Evolutionary conservation across 208 protist genomes (phyloP).

Genomic region (Leishmania major): DNA sequence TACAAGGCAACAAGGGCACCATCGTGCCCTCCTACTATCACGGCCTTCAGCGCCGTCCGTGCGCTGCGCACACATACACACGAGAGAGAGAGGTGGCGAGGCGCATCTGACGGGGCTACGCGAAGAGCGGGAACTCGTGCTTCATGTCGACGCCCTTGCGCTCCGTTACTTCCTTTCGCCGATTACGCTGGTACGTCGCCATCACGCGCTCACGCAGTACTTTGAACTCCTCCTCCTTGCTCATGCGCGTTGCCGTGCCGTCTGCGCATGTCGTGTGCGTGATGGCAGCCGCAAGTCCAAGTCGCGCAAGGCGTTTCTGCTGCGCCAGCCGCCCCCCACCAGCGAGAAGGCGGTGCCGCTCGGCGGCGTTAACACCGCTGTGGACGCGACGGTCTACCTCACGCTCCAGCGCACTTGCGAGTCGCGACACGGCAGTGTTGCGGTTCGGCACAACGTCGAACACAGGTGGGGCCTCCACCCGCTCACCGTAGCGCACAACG

Average conservation of each 20-base stretch:
- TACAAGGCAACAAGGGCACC: not conserved
- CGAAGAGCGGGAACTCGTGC: conserved; percentile 76
- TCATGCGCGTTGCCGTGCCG: conserved; percentile 16
- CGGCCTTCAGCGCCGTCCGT: not conserved
- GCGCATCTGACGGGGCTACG: not conserved
- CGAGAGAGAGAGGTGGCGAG: not conserved
- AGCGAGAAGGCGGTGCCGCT: conserved; percentile 35
- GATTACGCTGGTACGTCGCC: conserved; percentile 77
- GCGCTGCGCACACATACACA: not conserved
- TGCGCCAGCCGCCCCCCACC: conserved; percentile 46
- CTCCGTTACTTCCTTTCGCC: conserved; percentile 41
- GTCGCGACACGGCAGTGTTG: conserved; percentile 65
- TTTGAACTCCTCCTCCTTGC: conserved; percentile 76
- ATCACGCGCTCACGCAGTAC: conserved; percentile 74
- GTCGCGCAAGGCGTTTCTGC: conserved; percentile 67
- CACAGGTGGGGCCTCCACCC: conserved; percentile 86
- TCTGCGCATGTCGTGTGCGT: conserved; percentile 26
- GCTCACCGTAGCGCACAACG: conserved; percentile 84
- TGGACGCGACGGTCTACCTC: not conserved
- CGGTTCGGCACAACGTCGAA: conserved; percentile 81
- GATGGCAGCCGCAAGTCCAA: conserved; percentile 57
- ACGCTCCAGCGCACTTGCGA: conserved; percentile 52
- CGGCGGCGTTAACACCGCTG: not conserved
- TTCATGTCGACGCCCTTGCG: conserved; percentile 78
- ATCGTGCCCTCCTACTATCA: not conserved